phyloP scores from a whole-genome alignment of 1,284 basidiomycete genomes.

The Sporisorium reilianum region DNA sequence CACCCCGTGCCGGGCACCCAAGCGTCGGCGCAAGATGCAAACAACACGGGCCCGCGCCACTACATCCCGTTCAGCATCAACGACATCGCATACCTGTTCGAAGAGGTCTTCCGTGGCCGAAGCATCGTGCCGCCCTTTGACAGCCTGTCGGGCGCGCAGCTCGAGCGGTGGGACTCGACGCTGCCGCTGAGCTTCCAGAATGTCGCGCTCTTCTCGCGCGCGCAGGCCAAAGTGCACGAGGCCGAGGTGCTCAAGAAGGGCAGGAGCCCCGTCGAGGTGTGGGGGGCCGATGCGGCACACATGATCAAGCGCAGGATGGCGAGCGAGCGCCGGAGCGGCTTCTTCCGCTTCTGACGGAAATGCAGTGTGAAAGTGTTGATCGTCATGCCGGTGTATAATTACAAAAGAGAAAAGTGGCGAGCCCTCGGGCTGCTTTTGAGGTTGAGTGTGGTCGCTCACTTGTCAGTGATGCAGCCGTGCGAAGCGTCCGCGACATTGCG shows the following conservation, averaged over 20 bases:
- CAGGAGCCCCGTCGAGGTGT: constrained; percentile 59
- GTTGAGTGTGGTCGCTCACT: constrained; percentile 69
- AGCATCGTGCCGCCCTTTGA: constrained; percentile 64
- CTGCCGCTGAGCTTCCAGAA: constrained; percentile 63
- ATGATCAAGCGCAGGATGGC: constrained; percentile 61
- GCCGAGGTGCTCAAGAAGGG: constrained; percentile 57
- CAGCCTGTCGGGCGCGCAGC: constrained; percentile 43
- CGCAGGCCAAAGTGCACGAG: constrained; percentile 61
- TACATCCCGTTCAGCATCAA: constrained; percentile 63
- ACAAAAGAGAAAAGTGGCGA: constrained; percentile 3
- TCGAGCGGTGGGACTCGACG: constrained; percentile 65
- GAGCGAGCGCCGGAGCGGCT: constrained; percentile 53
- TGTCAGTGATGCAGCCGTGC: constrained; percentile 87
- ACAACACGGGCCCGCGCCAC: constrained; percentile 25
- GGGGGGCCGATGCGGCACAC: constrained; percentile 56
- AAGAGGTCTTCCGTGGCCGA: constrained; percentile 63
- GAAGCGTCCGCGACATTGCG: constrained; percentile 75
- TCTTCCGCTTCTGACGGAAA: constrained; percentile 37
- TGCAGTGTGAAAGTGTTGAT: not conserved
- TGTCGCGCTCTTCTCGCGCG: constrained; percentile 59
- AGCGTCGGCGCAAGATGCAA: not conserved
- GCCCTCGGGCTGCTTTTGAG: not conserved
- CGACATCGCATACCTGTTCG: constrained; percentile 64
- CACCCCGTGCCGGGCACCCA: constrained; percentile 29
- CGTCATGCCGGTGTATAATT: constrained; percentile 7